phyloP scores from a whole-genome alignment of 129 eudicot species.

The Lonicera japonica region DNA sequence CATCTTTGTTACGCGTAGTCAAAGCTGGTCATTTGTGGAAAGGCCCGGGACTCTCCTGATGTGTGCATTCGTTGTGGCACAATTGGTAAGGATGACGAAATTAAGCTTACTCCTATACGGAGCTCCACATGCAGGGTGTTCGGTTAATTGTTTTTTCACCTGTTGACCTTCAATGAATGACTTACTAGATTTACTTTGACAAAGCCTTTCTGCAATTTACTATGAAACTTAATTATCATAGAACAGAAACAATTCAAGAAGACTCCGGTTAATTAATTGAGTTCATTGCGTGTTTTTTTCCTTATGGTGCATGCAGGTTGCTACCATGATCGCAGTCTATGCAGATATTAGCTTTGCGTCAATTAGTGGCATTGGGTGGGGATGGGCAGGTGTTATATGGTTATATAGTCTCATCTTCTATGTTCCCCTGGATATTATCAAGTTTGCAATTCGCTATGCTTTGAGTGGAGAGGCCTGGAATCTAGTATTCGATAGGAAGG shows the following conservation, averaged over 20 bases:
- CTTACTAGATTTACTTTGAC: background rate
- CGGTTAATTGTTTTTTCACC: background rate
- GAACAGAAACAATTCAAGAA: no score
- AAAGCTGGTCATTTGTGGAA: slow-evolving; percentile 36
- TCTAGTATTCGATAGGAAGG: slow-evolving; percentile 31
- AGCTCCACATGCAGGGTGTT: background rate
- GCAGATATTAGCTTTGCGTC: slow-evolving; percentile 33
- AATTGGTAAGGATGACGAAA: slow-evolving; percentile 30
- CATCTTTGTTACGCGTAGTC: slow-evolving; percentile 39
- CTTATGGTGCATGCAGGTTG: slow-evolving; percentile 16
- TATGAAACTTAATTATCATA: no score
- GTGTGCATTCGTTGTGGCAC: slow-evolving; percentile 37
- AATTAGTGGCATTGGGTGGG: slow-evolving; percentile 39
- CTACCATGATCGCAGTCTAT: slow-evolving; percentile 35
- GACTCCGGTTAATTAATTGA: no score
- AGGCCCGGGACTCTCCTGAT: slow-evolving; percentile 34
- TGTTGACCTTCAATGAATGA: background rate
- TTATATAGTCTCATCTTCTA: slow-evolving; percentile 36
- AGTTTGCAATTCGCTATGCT: slow-evolving; percentile 40
- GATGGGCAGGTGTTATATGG: slow-evolving; percentile 54
- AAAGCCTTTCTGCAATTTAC: no score
- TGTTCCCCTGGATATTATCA: slow-evolving; percentile 43
- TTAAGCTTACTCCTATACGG: no score
- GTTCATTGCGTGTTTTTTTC: no score
- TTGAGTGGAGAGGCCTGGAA: slow-evolving; percentile 46